Base-by-base conservation (phyloP, 352 stramenopile species). In the Blastocystis hominis region DNA sequence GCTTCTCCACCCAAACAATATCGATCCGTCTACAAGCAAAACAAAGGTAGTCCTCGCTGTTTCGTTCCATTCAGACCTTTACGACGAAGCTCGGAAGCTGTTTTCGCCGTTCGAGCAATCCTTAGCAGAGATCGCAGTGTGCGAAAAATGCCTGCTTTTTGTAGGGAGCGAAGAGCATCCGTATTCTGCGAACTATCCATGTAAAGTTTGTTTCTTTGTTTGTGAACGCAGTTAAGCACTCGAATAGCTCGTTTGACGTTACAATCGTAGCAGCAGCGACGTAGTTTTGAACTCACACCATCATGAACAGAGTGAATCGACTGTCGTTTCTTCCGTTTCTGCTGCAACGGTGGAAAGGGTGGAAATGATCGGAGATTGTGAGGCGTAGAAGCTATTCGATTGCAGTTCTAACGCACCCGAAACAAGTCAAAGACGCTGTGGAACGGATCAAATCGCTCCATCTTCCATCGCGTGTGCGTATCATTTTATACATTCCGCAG, bases 141-240 rank as follows among this genome's bases (percentile, higher is more conserved):
- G 70, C 40, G n/a, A n/a, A 17, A 10, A 17, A 34, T 80, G 70
- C 34, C 70, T 42, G 20, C 53, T 80, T 13, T 80, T 80, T 36
- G 70, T 80, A 17, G 70, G 70, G 6, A 64, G 42, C 15, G 34
- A 59, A 13, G 70, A 80, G 13, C 7, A 40, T 9, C 47, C 13
- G 17, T 80, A 80, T 61, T 42, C 70, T 24, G 70, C 53, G 34
- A 9, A 36, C 30, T 80, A 80, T 61, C 70, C 70, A 15, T 80
- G 70, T 80, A 66, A 30, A 10, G n/a, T 10, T 46, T n/a, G 9
- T 64, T 9, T 6, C 17, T 0, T 34, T 17, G 17, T 24, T 13
- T 80, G 9, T 64, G 10, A 30, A 30, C 24, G n/a, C 38, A 80
- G 70, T 80, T 36, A 20, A 53, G 7, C 63, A 80, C 40, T 47